Base-by-base conservation (phyloP, 1,284 basidiomycete species). In the Trichosporon sp. region DNA sequence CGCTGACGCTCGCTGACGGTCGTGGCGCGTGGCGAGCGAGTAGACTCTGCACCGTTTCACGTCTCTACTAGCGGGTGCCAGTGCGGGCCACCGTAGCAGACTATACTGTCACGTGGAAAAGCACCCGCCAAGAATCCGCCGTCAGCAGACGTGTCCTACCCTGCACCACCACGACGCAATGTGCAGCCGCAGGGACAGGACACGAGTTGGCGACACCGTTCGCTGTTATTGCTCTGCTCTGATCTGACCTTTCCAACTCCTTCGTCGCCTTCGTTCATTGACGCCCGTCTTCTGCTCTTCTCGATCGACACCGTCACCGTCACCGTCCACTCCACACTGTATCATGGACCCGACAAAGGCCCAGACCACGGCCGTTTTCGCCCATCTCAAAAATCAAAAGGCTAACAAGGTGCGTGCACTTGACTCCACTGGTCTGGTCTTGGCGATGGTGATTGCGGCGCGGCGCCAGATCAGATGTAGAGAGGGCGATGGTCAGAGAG, bases 321-420 rank as follows among this genome's bases (percentile, higher is more conserved):
- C n/a, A n/a, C n/a, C n/a, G n/a, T n/a, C 27, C 19, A 32, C 27
- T 21, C 29, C 27, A 25, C 29, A 21, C 60, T 36, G 21, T 25
- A 65, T 23, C 40, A 78, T 78, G 75, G 79, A 81, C 67, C 79
- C 78, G 8, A 80, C 79, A 31, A 81, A 80, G 66, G 76, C 75
- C n/a, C 79, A 81, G 67, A 81, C 79, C 13, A 69, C 69, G 7
- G 77, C 79, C 40, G 74, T 73, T 3, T 81, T 81, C 67, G 72
- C 76, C 16, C 78, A 82, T 7, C 82, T 95, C 58, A 90, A 87
- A 74, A 80, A 86, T 1, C 90, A 95, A 72, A 93, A 92, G 74
- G 90, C 86, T 2, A 96, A 96, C 84, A 95, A 92, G 85, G 93
- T 91, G 58, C 37, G 85, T 57, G 19, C 31, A 21, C 14, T 11